These are phyloP conservation scores for Coemansia sp. DNA, from an alignment of 192 early-diverging fungal genomes.

Conservation along the genomic window DNA sequence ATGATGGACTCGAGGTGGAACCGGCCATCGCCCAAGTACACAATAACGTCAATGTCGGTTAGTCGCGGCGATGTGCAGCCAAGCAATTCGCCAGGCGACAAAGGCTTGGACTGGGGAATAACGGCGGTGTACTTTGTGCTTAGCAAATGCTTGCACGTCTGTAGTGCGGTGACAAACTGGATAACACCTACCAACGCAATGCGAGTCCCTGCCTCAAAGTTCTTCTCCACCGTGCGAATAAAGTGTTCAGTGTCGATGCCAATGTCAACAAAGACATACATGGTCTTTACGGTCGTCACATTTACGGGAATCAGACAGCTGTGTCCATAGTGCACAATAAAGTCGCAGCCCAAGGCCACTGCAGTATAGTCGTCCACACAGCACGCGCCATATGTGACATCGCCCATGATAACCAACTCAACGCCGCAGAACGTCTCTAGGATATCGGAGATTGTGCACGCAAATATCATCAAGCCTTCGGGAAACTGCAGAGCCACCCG, in stretches of 20 bases:
- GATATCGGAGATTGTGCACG: constrained; percentile 90
- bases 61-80: constrained; percentile 94
- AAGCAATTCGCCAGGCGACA: constrained; percentile 93
- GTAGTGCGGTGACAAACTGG: constrained; percentile 90
- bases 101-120: constrained; percentile 90
- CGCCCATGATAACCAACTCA: constrained; percentile 95
- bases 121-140: constrained; percentile 60
- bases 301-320: constrained; percentile 96
- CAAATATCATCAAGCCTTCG: constrained; percentile 94
- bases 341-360: constrained; percentile 88
- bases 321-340: constrained; percentile 97
- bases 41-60: constrained; percentile 67
- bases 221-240: constrained; percentile 79
- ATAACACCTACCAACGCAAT: constrained; percentile 89
- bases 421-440: constrained; percentile 74
- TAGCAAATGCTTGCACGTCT: constrained; percentile 56
- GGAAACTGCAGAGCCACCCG: constrained; percentile 96
- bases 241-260: constrained; percentile 92
- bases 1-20: constrained; percentile 99
- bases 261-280: constrained; percentile 99
- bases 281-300: constrained; percentile 87
- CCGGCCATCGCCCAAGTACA: constrained; percentile 90
- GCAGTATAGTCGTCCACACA: constrained; percentile 98
- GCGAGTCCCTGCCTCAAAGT: constrained; percentile 74
- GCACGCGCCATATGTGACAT: constrained; percentile 99